Percentiles rank a stretch among this genome's conserved stretches.
These are phyloP conservation scores for Zoysia matrella DNA, from an alignment of 202 grass and related monocot genomes.

Conservation along the genomic window DNA sequence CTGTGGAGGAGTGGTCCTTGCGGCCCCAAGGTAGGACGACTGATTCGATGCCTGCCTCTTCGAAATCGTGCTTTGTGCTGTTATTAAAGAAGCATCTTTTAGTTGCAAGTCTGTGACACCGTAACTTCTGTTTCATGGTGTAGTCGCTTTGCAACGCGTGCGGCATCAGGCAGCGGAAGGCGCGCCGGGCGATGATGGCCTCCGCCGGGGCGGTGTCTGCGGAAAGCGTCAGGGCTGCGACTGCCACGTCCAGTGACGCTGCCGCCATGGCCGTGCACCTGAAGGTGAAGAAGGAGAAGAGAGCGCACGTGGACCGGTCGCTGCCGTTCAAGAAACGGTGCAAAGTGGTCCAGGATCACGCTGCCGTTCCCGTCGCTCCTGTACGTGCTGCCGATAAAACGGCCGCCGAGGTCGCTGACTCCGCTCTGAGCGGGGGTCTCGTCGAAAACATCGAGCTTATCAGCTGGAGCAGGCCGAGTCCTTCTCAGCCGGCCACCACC, in stretches of 20 bases:
- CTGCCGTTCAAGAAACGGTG: conserved; percentile 97
- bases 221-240: conserved; percentile 27
- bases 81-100: neutral
- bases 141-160: conserved; percentile 99
- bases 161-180: conserved; percentile 96
- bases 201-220: conserved; percentile 10
- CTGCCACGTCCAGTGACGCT: neutral
- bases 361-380: neutral
- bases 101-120: neutral
- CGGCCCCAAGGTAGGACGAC: conserved; percentile 73
- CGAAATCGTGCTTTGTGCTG: neutral
- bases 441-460: conserved; percentile 49
- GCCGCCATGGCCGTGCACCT: neutral
- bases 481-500: neutral
- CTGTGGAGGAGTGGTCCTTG: conserved; percentile 93
- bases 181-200: conserved; percentile 69
- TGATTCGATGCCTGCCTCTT: neutral
- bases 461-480: conserved; percentile 54
- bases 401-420: neutral
- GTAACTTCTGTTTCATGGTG: conserved; percentile 42
- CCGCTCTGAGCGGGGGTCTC: conserved; percentile 17
- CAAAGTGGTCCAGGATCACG: conserved; percentile 58
- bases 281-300: conserved; percentile 77
- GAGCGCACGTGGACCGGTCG: conserved; percentile 53
- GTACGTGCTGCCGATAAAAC: neutral